Base-by-base conservation (phyloP, 2,329 filamentous ascomycete genomes). In the Hymenoscyphus fructigenus region DNA sequence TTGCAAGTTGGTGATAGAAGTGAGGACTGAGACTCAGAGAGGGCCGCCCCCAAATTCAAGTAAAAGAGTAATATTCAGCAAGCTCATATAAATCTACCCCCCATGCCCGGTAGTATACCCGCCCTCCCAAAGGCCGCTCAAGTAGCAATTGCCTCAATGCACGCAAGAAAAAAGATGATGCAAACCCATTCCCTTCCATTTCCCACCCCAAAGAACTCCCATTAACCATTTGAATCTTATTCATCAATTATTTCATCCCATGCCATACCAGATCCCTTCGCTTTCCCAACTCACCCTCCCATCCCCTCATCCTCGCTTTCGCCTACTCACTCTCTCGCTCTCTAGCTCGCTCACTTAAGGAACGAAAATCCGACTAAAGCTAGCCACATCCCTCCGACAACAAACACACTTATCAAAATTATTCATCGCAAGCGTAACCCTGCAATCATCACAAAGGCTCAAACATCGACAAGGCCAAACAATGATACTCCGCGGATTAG, bases 351-450 rank as follows among this genome's bases (percentile, higher is more conserved):
- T 68, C 59, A n/a, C n/a, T n/a, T n/a, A 75, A 58, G 95, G 95
- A 50, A 98, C 93, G 81, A 91, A 99, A 66, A 99, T 87, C 71
- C 92, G 87, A 70, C 92, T 93, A 77, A 97, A 98, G 62, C 93
- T 95, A 63, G 88, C 86, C 34, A 98, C 92, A 72, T 95, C 91
- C 64, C 92, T 87, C 60, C 95, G 85, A 77, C 95, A 98, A 73
- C 94, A 98, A 47, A 98, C 93, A 75, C 95, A 99, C 75, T 92
- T 96, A 69, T 93, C 92, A 76, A 96, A 98, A 76, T 98, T 98
- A 76, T 97, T 96, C 88, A 96, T 93, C 3, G 95, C 95, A 67
- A 98, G 83, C 55, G 92, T 94, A 41, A 98, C 91, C 36, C 95
- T 85, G 75, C 95, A 98, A 70, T 98, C 95, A 76, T 99, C 95